Percentiles rank a stretch among this genome's conserved stretches.
These are phyloP conservation scores for Nectriaceae sp. DNA, from an alignment of 2,329 filamentous ascomycete genomes.

Conservation along the genomic window DNA sequence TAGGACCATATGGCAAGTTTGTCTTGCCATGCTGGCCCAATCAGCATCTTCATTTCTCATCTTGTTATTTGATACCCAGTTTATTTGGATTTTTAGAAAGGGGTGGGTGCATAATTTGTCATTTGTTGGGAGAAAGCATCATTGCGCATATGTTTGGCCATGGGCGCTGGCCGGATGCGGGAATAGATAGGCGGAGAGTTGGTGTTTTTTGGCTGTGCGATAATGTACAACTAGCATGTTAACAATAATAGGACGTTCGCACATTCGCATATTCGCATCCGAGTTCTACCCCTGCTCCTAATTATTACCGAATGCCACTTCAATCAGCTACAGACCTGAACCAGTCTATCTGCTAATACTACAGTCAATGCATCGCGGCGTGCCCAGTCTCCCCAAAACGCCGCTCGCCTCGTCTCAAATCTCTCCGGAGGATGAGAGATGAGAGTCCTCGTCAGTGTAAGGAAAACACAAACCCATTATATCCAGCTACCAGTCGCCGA, in stretches of 20 bases:
- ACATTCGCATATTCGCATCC: not conserved
- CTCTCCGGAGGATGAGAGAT: no score
- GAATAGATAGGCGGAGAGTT: constrained; percentile 9
- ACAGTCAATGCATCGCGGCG: no score
- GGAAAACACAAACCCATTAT: no score
- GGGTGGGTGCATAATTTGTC: constrained; percentile 1
- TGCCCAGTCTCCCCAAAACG: no score
- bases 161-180: constrained; percentile 1
- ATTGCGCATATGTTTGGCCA: constrained; percentile 1
- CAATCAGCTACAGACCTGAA: no score
- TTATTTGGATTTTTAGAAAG: constrained; percentile 2
- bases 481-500: no score
- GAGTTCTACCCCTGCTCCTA: no score
- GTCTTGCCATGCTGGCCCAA: not conserved
- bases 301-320: no score
- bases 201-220: constrained; percentile 4
- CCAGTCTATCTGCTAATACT: no score
- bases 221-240: constrained; percentile 11
- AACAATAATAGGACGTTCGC: constrained; percentile 2
- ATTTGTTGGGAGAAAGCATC: constrained; percentile 7
- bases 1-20: no score
- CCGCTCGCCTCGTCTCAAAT: no score
- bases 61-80: constrained; percentile 31
- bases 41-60: constrained; percentile 24
- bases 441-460: no score